Percentiles rank a stretch among this genome's conserved stretches.
These are phyloP conservation scores for Talaromyces rugulosus DNA, from an alignment of 2,329 filamentous ascomycete species.

Conservation along the genomic window DNA sequence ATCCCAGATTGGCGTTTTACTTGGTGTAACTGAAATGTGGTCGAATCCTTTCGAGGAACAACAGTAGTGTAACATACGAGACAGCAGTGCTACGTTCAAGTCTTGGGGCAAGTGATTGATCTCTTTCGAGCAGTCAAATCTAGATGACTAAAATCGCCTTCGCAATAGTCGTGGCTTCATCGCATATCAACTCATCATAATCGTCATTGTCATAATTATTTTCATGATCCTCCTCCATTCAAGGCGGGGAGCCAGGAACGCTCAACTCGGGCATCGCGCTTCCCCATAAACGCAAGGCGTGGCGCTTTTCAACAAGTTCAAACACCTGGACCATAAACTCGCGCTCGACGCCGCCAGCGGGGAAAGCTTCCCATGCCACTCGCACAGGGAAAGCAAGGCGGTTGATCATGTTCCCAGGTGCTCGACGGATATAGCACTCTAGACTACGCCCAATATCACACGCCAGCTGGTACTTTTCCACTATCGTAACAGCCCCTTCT, in stretches of 20 bases:
- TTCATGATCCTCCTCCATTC: neutral
- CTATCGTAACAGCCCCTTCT: constrained; percentile 23
- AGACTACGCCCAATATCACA: constrained; percentile 33
- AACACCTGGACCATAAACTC: constrained; percentile 29
- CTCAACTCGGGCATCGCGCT: constrained; percentile 33
- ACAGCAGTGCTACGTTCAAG: neutral
- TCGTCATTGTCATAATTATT: neutral
- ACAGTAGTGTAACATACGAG: neutral
- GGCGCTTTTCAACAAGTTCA: constrained; percentile 30
- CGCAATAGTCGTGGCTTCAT: neutral
- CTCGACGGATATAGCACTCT: constrained; percentile 32
- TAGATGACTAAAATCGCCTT: neutral
- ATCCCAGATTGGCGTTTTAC: neutral
- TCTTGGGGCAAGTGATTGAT: neutral
- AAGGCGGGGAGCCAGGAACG: constrained; percentile 19
- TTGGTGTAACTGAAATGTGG: neutral
- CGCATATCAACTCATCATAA: neutral
- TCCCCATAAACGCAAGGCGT: constrained; percentile 33
- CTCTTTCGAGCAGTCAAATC: neutral
- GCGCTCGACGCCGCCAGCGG: constrained; percentile 28
- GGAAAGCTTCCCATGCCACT: constrained; percentile 35
- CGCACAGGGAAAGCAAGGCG: constrained; percentile 34
- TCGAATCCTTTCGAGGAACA: neutral
- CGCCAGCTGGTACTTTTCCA: constrained; percentile 30
- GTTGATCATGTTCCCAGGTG: constrained; percentile 38